Conservation (phyloP, 1,284 basidiomycete species). For the Sporisorium iseilematis-ciliati region DNA sequence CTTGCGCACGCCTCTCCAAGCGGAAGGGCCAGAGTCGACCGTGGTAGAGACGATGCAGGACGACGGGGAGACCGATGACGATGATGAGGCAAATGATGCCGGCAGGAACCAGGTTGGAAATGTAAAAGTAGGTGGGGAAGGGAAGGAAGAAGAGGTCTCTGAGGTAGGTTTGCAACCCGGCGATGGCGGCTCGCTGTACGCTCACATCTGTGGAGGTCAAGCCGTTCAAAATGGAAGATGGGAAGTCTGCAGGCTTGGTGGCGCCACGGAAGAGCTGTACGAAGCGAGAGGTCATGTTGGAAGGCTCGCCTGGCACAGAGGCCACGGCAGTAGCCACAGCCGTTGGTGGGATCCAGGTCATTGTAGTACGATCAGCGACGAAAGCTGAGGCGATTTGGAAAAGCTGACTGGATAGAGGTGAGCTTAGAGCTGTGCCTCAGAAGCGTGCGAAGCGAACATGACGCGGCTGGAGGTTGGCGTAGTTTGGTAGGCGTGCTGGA, state of each 20-base stretch:
- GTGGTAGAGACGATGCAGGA: slow-evolving; percentile 34
- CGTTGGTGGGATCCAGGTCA: slow-evolving; percentile 7
- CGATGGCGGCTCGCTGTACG: slow-evolving; percentile 27
- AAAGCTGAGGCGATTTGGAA: too few species aligned
- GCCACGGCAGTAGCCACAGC: slow-evolving; percentile 2
- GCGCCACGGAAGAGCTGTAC: slow-evolving; percentile 24
- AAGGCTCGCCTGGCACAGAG: background rate
- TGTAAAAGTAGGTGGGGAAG: slow-evolving; percentile 8
- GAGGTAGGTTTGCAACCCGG: slow-evolving; percentile 33
- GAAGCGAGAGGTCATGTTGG: background rate
- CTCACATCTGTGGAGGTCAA: slow-evolving; percentile 20
- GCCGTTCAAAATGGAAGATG: slow-evolving; percentile 25
- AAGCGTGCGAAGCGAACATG: background rate
- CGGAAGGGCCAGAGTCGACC: slow-evolving; percentile 27
- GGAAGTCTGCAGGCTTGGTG: slow-evolving; percentile 26
- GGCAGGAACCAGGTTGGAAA: slow-evolving; percentile 18
- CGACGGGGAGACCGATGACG: slow-evolving; percentile 25
- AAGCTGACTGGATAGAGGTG: background rate
- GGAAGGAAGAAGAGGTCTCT: slow-evolving; percentile 37
- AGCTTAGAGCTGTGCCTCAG: slow-evolving; percentile 6
- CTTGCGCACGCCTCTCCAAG: slow-evolving; percentile 42
- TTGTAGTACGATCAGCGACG: background rate
- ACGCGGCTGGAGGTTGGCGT: background rate
- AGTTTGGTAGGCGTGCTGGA: background rate
- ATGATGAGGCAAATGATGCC: slow-evolving; percentile 35